Evolutionary conservation across 306 rosid genomes (phyloP), one percentile per base, ranked within the genome.

Genomic region (Fagus crenata): DNA sequence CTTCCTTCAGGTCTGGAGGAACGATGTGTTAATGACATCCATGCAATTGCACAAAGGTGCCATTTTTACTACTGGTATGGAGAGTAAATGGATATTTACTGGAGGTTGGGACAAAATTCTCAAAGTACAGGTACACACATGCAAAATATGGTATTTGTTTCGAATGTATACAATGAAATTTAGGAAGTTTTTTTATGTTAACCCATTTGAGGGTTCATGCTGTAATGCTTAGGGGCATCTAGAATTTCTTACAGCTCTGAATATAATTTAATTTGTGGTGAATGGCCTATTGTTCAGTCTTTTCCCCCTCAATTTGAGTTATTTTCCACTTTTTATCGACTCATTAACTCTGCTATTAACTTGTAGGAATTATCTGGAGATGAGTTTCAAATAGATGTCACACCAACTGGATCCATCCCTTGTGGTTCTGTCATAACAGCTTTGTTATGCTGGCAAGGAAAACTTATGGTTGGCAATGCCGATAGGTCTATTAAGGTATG

Each of bases 21-120:
- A 95, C 7, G 98, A 88, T 31, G 84, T 81, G 73, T 85, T 87
- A 74, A 84, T 85, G 91, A 86, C 72, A 69, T 77, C 90, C 64
- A 73, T 88, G 75, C 70, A 80, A 75, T 54, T 89, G 86, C 97
- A 95, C 67, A 78, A 79, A 55, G 95, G 96, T 78, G 88, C 96
- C 39, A 85, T 89, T 68, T 89, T 90, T 83, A 88, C 96, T 15
- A 76, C 71, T 80, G 80, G 85, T 60, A 76, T 89, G 88, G 85
- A 84, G 65, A 95, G 90, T 12, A 87, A 85, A 73, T 84, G 86
- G 84, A 92, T 95, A n/a, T 85, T 84, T 86, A 90, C 95, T 11
- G 98, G 97, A 55, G 96, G 98, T 36, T 73, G 94, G 89, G 97
- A 92, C 82, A 95, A 89, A 90, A 83, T 67, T 67, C 73, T 95